Conservation (phyloP, 2,329 filamentous ascomycete genomes). For the Periconia digitata region DNA sequence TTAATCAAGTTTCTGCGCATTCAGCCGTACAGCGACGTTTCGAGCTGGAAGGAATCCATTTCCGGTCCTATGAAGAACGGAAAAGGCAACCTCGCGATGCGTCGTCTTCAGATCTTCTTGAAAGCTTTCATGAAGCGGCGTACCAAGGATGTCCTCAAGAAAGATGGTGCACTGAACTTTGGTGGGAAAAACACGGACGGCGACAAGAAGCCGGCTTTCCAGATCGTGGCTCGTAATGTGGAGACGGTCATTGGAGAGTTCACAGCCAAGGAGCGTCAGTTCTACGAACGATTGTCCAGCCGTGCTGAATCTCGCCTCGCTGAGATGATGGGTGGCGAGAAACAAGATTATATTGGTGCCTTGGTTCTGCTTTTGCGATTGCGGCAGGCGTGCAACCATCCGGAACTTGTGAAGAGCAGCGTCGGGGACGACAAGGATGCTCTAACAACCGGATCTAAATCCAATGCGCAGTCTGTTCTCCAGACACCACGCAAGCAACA, state of each 20-base stretch:
- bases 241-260: slow-evolving; percentile 78
- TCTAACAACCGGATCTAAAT: slow-evolving; percentile 62
- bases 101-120: slow-evolving; percentile 79
- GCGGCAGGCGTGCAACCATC: slow-evolving; percentile 93
- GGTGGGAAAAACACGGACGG: slow-evolving; percentile 67
- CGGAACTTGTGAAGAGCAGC: slow-evolving; percentile 81
- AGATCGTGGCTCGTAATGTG: slow-evolving; percentile 88
- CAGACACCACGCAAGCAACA: slow-evolving; percentile 45
- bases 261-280: slow-evolving; percentile 75
- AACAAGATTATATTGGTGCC: slow-evolving; percentile 89
- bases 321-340: slow-evolving; percentile 79
- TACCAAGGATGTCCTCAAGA: slow-evolving; percentile 93
- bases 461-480: slow-evolving; percentile 37
- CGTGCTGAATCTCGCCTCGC: slow-evolving; percentile 85
- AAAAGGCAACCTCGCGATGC: slow-evolving; percentile 84
- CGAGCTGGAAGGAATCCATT: slow-evolving; percentile 89
- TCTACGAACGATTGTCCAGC: slow-evolving; percentile 81
- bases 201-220: slow-evolving; percentile 68
- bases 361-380: slow-evolving; percentile 88
- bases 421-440: slow-evolving; percentile 87
- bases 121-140: slow-evolving; percentile 98
- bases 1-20: slow-evolving; percentile 91
- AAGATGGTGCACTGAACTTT: slow-evolving; percentile 77
- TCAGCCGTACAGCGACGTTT: slow-evolving; percentile 83
- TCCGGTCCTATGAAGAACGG: slow-evolving; percentile 87